These are phyloP conservation scores for Alternaria solani DNA, from an alignment of 2,329 filamentous ascomycete genomes.

Conservation along the genomic window DNA sequence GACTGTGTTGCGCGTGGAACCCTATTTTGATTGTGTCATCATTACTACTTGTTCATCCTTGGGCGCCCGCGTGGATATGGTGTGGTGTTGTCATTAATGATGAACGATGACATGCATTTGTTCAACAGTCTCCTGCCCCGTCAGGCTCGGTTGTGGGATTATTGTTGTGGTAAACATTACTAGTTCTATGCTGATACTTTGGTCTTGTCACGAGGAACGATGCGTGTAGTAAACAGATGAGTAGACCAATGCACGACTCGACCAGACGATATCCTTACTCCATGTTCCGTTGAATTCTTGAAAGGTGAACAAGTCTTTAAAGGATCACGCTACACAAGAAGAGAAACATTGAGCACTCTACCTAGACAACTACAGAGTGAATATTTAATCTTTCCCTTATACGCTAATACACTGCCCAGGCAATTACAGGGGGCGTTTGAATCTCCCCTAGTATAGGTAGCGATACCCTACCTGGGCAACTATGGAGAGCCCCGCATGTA, in stretches of 20 bases:
- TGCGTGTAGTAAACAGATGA: slow-evolving; percentile 1
- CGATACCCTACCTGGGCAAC: no score
- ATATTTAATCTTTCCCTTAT: no score
- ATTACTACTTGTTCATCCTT: slow-evolving; percentile 3
- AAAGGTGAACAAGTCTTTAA: background rate
- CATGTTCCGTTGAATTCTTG: background rate
- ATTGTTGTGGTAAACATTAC: background rate
- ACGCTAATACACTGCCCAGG: no score
- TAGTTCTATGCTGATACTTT: background rate
- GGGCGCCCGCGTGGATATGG: background rate
- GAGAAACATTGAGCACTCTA: no score
- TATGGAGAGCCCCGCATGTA: no score
- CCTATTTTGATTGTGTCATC: background rate
- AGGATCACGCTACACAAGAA: no score
- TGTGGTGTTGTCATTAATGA: background rate
- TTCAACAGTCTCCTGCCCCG: background rate
- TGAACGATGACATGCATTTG: background rate
- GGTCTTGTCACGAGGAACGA: background rate
- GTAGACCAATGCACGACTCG: slow-evolving; percentile 7
- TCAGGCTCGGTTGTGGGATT: background rate
- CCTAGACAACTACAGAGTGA: no score
- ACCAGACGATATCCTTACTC: background rate
- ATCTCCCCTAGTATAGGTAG: no score
- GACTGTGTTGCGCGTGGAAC: background rate
- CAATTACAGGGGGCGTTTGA: no score